Evolutionary conservation across 495 filamentous ascomycete species (phyloP).

Genomic region (Penicillium paradoxum): DNA sequence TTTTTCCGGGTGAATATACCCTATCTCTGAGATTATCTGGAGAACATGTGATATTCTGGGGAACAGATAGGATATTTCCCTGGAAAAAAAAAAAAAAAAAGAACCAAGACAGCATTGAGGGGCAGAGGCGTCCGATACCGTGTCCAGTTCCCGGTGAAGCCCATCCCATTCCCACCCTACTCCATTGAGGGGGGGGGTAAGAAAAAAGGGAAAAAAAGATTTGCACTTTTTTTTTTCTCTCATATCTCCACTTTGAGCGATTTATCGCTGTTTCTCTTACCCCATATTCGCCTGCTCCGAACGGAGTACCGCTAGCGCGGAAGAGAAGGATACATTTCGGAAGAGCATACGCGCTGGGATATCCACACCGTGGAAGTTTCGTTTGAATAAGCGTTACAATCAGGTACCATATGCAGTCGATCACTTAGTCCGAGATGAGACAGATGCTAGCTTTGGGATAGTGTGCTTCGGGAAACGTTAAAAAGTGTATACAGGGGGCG

Average conservation of each 20-base stretch:
- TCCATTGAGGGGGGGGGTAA: neutral
- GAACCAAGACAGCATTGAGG: constrained; percentile 1
- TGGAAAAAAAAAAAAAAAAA: neutral
- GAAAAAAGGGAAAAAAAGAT: neutral
- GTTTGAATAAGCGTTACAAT: neutral
- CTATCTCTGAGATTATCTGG: neutral
- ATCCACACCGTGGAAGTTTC: neutral
- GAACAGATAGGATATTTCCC: neutral
- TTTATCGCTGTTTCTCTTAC: constrained; percentile 10
- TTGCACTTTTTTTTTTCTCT: neutral
- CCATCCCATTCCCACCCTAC: neutral
- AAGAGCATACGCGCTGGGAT: neutral
- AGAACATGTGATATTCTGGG: constrained; percentile 8
- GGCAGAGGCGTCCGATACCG: constrained; percentile 1
- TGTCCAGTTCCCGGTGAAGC: constrained; percentile 26
- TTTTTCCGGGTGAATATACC: neutral
- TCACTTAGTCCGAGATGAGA: constrained; percentile 1
- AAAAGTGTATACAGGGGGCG: neutral
- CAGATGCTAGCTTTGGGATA: neutral
- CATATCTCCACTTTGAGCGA: constrained; percentile 11
- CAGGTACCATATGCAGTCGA: constrained; percentile 7
- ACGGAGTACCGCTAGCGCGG: neutral
- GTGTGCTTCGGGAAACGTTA: neutral
- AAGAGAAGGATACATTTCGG: neutral
- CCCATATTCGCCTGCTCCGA: constrained; percentile 14